phyloP scores from a whole-genome alignment of 2,329 filamentous ascomycete genomes.

The Trichoderma brevicompactum region DNA sequence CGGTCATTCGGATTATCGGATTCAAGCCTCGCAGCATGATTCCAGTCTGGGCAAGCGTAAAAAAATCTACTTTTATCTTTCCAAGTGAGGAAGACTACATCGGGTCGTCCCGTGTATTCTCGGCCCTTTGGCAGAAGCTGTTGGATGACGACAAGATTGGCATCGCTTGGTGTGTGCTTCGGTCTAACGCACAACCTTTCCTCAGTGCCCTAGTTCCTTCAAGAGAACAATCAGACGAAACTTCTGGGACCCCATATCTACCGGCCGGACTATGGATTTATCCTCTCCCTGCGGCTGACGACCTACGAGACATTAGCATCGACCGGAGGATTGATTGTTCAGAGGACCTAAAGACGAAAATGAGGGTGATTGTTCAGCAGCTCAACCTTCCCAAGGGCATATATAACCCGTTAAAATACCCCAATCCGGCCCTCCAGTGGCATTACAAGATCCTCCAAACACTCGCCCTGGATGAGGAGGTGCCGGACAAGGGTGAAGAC shows the following conservation, averaged over 20 bases:
- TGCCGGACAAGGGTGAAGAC: slow-evolving; percentile 75
- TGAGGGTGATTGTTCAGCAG: slow-evolving; percentile 82
- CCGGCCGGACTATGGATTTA: slow-evolving; percentile 89
- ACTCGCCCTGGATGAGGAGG: slow-evolving; percentile 86
- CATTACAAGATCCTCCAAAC: slow-evolving; percentile 94
- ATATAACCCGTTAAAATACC: slow-evolving; percentile 86
- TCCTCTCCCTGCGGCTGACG: slow-evolving; percentile 86
- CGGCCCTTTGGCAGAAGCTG: slow-evolving; percentile 87
- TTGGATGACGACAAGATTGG: slow-evolving; percentile 78
- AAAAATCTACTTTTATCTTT: slow-evolving; percentile 90
- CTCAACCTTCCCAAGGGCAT: slow-evolving; percentile 83
- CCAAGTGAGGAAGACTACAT: slow-evolving; percentile 89
- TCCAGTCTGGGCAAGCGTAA: slow-evolving; percentile 81
- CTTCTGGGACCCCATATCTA: slow-evolving; percentile 68
- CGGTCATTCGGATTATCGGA: slow-evolving; percentile 84
- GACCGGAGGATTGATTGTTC: slow-evolving; percentile 58
- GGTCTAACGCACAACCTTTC: slow-evolving; percentile 77
- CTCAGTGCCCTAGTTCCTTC: slow-evolving; percentile 84
- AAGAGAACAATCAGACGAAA: slow-evolving; percentile 65
- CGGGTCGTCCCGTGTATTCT: slow-evolving; percentile 90
- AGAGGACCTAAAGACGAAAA: slow-evolving; percentile 74
- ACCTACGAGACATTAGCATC: slow-evolving; percentile 76
- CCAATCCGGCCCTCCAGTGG: slow-evolving; percentile 93
- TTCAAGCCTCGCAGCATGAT: slow-evolving; percentile 82
- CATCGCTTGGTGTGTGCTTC: slow-evolving; percentile 86